Conservation (phyloP, 257 asterid species). For the Ocimum tenuiflorum region DNA sequence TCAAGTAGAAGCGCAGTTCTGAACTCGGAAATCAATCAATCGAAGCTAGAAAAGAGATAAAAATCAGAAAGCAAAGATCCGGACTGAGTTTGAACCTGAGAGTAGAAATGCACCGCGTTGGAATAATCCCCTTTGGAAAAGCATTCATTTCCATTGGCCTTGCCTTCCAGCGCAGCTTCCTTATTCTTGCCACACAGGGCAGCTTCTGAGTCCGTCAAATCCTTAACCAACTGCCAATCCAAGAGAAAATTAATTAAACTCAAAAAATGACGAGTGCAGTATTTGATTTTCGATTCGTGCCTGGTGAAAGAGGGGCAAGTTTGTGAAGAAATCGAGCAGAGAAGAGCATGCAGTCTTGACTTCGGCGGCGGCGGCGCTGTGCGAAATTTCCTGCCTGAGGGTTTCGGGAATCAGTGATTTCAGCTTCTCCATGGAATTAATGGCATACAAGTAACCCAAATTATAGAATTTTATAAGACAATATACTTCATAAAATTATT, state of each 20-base stretch:
- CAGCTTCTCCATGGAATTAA: constrained; percentile 62
- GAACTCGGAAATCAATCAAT: too few relatives aligned
- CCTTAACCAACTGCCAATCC: constrained; percentile 52
- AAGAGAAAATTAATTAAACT: background rate
- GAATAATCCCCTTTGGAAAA: constrained; percentile 64
- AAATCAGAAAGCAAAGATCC: background rate
- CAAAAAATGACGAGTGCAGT: background rate
- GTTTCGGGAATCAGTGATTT: constrained; percentile 57
- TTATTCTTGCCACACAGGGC: constrained; percentile 65
- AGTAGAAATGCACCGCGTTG: constrained; percentile 57
- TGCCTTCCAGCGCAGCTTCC: constrained; percentile 60
- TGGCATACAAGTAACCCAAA: too few relatives aligned
- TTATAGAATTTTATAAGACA: too few relatives aligned
- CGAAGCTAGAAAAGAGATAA: background rate
- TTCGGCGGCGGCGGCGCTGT: constrained; percentile 37
- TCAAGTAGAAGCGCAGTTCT: too few relatives aligned
- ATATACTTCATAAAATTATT: too few relatives aligned
- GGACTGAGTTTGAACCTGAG: constrained; percentile 41
- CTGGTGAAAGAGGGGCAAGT: constrained; percentile 60
- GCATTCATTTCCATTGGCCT: constrained; percentile 69
- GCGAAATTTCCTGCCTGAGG: constrained; percentile 40
- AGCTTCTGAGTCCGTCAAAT: constrained; percentile 59
- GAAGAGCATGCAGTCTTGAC: constrained; percentile 57
- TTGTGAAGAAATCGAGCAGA: constrained; percentile 53
- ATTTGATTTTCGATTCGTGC: constrained; percentile 25